Conservation (phyloP, 306 rosid species). For the Casuarina glauca region DNA sequence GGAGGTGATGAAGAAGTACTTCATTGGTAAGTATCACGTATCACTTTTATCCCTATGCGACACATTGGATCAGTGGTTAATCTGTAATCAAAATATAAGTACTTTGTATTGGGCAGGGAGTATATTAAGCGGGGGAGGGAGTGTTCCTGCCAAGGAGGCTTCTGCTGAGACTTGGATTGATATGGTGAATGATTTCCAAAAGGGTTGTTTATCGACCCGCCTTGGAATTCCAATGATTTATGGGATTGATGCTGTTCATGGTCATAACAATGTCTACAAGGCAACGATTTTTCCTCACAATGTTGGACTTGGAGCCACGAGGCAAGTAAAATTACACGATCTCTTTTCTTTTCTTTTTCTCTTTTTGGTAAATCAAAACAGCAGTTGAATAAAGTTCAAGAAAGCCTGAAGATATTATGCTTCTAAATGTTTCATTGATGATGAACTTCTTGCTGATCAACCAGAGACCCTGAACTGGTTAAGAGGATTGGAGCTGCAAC, state of each 20-base stretch:
- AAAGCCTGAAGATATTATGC: neutral
- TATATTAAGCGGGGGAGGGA: constrained; percentile 12
- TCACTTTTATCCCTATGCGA: neutral
- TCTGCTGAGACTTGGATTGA: constrained; percentile 8
- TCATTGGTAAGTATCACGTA: constrained; percentile 1
- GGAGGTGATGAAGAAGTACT: constrained; percentile 8
- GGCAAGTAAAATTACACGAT: neutral
- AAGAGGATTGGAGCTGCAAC: constrained; percentile 13
- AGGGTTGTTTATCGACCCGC: neutral
- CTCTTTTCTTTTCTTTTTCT: too few relatives aligned
- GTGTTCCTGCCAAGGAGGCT: constrained; percentile 13
- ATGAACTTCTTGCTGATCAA: neutral
- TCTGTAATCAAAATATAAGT: neutral
- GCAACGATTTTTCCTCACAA: constrained; percentile 12
- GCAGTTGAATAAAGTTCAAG: neutral
- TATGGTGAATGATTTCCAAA: constrained; percentile 7
- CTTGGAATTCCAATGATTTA: constrained; percentile 13
- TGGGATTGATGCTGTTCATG: constrained; percentile 18
- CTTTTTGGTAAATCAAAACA: too few relatives aligned
- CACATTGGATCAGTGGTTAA: neutral
- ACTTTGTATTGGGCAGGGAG: constrained; percentile 1
- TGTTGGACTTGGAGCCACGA: constrained; percentile 7
- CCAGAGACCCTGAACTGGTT: constrained; percentile 4
- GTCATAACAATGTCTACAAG: constrained; percentile 10
- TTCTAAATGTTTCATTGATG: neutral